These are phyloP conservation scores for Ceratocystis albifundus DNA, from an alignment of 2,329 filamentous ascomycete genomes.

Conservation along the genomic window DNA sequence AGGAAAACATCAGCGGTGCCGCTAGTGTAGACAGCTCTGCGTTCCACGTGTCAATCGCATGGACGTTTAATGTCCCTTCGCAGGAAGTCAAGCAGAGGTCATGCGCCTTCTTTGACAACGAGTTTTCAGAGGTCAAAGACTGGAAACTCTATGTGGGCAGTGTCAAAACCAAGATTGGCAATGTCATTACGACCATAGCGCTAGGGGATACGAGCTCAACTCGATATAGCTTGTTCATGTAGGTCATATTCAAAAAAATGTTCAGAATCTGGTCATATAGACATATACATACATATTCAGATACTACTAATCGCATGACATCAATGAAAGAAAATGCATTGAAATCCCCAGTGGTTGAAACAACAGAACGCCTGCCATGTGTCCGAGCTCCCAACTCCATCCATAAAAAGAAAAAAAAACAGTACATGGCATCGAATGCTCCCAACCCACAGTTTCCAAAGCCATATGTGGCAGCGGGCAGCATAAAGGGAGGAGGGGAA, in stretches of 20 bases:
- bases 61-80: slow-evolving; percentile 50
- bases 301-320: neutral
- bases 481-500: too few relatives aligned
- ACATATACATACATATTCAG: neutral
- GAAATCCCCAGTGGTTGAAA: neutral
- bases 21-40: slow-evolving; percentile 32
- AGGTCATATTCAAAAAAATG: neutral
- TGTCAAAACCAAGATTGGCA: slow-evolving; percentile 66
- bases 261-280: neutral
- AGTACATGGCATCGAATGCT: neutral
- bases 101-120: slow-evolving; percentile 27
- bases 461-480: neutral
- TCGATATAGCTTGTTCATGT: neutral
- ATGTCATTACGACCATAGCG: slow-evolving; percentile 46
- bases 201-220: slow-evolving; percentile 26
- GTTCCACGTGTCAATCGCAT: slow-evolving; percentile 86
- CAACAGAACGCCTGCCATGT: slow-evolving; percentile 12
- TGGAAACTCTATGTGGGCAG: slow-evolving; percentile 46
- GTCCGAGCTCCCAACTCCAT: neutral
- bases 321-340: slow-evolving; percentile 9
- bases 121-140: slow-evolving; percentile 28
- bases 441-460: neutral
- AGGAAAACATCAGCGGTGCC: slow-evolving; percentile 13
- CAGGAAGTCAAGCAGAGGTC: slow-evolving; percentile 30
- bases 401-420: neutral